Evolutionary conservation across 352 stramenopile species (phyloP), one percentile per base, ranked within the genome.

Genomic region (Phytophthora multivora): DNA sequence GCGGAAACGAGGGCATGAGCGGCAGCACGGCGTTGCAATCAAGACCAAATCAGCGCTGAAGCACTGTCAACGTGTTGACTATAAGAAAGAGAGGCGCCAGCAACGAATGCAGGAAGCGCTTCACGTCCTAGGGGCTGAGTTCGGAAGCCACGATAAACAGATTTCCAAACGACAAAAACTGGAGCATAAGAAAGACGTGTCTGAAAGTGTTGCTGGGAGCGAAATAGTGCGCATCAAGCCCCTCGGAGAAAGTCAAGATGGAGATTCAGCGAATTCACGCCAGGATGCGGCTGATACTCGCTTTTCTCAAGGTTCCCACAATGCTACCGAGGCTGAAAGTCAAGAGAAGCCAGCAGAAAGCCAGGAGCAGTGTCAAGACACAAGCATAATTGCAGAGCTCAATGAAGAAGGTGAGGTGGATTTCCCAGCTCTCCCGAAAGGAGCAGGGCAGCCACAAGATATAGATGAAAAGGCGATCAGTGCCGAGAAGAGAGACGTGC

Each of bases 351-450:
- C 18, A 23, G 8, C 15, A 42, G 18, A 31, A 47, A 48, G 53
- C 6, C 18, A 30, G 21, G 28, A 47, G 35, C 12, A 38, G 3
- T 42, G 19, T 16, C 25, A 16, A 38, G n/a, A 19, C 45, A 51
- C 18, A 38, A 18, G 3, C 40, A 21, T 33, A 40, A 11, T 36
- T 21, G 19, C 4, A 30, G 53, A 69, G 8, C 9, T n/a, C 23
- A 47, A 54, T 26, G 63, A 59, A 56, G 56, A 67, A 58, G 51
- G 58, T 7, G 30, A 71, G 26, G 21, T 66, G 5, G 26, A 41
- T 26, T 31, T 50, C 55, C 18, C 38, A 53, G 19, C 30, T 25
- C 11, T 46, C 36, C 4, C 15, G 30, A 53, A 2, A 35, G 19
- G 38, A 19, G 18, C 33, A 59, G 38, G 66, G 42, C 42, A 69